Evolutionary conservation across 352 stramenopile genomes (phyloP).

Genomic region (Plasmopara halstedii): DNA sequence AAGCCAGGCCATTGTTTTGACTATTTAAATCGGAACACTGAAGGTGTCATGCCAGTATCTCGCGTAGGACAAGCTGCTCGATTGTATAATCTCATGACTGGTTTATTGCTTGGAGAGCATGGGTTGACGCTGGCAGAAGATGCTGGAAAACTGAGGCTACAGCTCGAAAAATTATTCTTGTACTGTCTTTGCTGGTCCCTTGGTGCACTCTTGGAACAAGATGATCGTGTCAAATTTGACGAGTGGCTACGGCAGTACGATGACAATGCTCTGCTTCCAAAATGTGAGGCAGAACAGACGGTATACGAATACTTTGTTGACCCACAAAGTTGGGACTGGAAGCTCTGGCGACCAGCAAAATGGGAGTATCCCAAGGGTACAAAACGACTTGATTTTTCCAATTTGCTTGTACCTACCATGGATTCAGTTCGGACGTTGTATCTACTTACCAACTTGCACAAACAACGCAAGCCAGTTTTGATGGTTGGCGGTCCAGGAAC

Average conservation of each 20-base stretch:
- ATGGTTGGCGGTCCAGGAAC: slow-evolving; percentile 96
- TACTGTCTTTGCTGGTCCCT: slow-evolving; percentile 97
- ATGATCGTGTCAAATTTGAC: slow-evolving; percentile 95
- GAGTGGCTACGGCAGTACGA: slow-evolving; percentile 92
- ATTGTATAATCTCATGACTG: slow-evolving; percentile 86
- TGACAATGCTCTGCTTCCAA: slow-evolving; percentile 86
- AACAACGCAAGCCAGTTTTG: slow-evolving; percentile 91
- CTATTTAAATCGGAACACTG: slow-evolving; percentile 92
- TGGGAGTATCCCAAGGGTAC: slow-evolving; percentile 94
- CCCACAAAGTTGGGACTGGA: slow-evolving; percentile 90
- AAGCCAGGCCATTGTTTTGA: slow-evolving; percentile 94
- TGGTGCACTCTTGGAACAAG: slow-evolving; percentile 92
- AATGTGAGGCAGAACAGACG: slow-evolving; percentile 83
- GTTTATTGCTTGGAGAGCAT: slow-evolving; percentile 84
- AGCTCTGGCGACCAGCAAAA: slow-evolving; percentile 90
- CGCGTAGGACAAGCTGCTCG: slow-evolving; percentile 82
- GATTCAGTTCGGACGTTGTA: slow-evolving; percentile 95
- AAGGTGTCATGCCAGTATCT: slow-evolving; percentile 91
- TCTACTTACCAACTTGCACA: slow-evolving; percentile 87
- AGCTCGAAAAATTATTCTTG: slow-evolving; percentile 94
- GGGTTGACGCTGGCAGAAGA: slow-evolving; percentile 61
- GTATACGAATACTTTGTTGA: slow-evolving; percentile 94
- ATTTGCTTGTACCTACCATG: slow-evolving; percentile 97
- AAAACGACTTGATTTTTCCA: slow-evolving; percentile 95
- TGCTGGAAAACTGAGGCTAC: slow-evolving; percentile 53